Evolutionary conservation across 2,329 filamentous ascomycete genomes (phyloP), one percentile per base, ranked within the genome.

Genomic region (Aureobasidium sp.): DNA sequence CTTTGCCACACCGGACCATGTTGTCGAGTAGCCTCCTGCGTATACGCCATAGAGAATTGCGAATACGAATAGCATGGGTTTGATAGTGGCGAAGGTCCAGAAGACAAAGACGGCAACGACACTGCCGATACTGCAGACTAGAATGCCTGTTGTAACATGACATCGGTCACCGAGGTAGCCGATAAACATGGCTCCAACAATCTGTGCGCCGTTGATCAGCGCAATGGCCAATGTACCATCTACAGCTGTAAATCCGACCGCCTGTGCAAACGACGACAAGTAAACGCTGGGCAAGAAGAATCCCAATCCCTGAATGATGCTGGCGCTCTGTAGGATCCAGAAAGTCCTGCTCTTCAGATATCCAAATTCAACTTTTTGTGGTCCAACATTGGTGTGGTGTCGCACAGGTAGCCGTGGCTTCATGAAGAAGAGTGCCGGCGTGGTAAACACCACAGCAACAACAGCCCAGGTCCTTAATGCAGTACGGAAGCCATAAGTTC

Each of bases 281-380:
- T 77, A 79, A 16, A 77, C 72, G 1, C 69, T 67, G 8, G 77
- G 77, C 14, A 79, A 66, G 66, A 78, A 78, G 67, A 74, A 78
- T 6, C 76, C 76, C 14, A 78, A 66, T 11, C 72, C 73, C 61
- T 78, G 73, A 5, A 76, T 64, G n/a, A 76, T 65, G 51, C 76
- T 77, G 21, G 70, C 73, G 2, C 73, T 69, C 62, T 81, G 75
- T 9, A 80, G 70, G 60, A 75, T 67, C 72, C 74, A 76, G 68
- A 78, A 78, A 1, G 69, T 69, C 5, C 64, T 59, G 37, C 67
- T 66, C 36, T 67, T 69, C 8, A 75, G 59, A 64, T 76, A 77
- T 9, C 68, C 68, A 11, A 76, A 63, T 36, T 75, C 70, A 30
- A 75, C 65, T 21, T 64, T 67, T 9, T 70, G 70, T 5, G 61